Percentiles rank a stretch among this genome's conserved stretches.
Evolutionary conservation across 768 basidiomycete species (phyloP).

Genomic region (Sarcodon sp.): DNA sequence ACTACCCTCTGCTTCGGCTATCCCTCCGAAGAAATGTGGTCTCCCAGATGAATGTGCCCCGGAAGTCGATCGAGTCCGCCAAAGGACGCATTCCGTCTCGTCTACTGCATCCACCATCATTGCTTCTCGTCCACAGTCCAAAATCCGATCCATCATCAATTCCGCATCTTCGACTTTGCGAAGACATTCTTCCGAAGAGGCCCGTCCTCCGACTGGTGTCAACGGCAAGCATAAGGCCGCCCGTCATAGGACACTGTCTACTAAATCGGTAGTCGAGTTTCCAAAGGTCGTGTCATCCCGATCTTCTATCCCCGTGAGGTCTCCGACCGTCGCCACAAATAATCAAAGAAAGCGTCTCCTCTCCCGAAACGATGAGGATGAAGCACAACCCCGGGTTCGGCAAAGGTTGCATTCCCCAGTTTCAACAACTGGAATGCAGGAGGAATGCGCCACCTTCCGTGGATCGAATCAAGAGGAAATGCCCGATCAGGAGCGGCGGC

Average conservation of each 20-base stretch:
- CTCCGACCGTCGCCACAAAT: background rate
- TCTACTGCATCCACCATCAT: background rate
- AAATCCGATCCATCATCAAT: background rate
- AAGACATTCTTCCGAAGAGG: background rate
- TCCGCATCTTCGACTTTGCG: background rate
- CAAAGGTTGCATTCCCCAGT: background rate
- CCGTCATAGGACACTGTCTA: background rate
- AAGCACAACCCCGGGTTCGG: background rate
- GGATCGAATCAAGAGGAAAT: background rate
- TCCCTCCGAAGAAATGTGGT: background rate
- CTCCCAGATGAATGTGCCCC: background rate
- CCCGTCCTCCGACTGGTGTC: background rate
- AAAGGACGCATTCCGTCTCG: background rate
- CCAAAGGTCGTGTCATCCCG: background rate
- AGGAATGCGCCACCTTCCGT: background rate
- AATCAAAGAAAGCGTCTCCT: background rate
- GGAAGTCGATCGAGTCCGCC: background rate
- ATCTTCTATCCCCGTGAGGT: background rate
- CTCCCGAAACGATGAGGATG: background rate
- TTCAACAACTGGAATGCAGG: background rate
- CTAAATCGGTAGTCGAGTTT: background rate
- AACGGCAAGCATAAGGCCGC: background rate
- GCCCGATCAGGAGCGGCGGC: background rate
- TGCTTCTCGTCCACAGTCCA: background rate
- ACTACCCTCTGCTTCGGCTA: background rate